These are phyloP conservation scores for Prunus kanzakura DNA, from an alignment of 306 rosid species.

Conservation along the genomic window DNA sequence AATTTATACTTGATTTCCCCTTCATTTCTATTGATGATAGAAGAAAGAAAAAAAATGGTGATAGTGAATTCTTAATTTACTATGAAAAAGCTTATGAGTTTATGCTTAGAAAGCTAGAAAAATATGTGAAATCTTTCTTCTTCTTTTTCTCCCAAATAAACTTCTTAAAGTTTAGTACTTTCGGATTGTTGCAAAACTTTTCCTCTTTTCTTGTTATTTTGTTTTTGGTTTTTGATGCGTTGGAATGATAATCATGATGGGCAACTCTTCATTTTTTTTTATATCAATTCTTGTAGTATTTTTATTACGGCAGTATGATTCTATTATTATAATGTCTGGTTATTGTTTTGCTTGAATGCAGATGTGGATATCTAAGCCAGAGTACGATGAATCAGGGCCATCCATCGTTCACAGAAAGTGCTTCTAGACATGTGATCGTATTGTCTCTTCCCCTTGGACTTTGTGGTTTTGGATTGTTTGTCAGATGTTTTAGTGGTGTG, in stretches of 20 bases:
- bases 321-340: not conserved
- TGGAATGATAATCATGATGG: not conserved
- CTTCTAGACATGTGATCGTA: conserved; percentile 13
- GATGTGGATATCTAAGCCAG: conserved; percentile 48
- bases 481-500: conserved; percentile 12
- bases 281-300: not conserved
- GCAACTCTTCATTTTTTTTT: not conserved
- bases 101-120: not conserved
- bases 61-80: not conserved
- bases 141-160: not conserved
- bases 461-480: conserved; percentile 18
- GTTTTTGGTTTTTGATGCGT: not conserved
- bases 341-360: conserved; percentile 8
- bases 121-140: not conserved
- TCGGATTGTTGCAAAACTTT: not conserved
- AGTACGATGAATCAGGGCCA: conserved; percentile 42
- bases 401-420: conserved; percentile 46
- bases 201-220: no score
- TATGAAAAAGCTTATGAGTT: not conserved
- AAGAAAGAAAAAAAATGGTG: not conserved
- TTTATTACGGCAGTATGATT: not conserved
- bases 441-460: not conserved
- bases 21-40: not conserved
- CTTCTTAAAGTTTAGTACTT: not conserved
- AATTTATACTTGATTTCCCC: not conserved